Conservation (phyloP, 23 red algal species). For the Gracilaria vermiculophylla region DNA sequence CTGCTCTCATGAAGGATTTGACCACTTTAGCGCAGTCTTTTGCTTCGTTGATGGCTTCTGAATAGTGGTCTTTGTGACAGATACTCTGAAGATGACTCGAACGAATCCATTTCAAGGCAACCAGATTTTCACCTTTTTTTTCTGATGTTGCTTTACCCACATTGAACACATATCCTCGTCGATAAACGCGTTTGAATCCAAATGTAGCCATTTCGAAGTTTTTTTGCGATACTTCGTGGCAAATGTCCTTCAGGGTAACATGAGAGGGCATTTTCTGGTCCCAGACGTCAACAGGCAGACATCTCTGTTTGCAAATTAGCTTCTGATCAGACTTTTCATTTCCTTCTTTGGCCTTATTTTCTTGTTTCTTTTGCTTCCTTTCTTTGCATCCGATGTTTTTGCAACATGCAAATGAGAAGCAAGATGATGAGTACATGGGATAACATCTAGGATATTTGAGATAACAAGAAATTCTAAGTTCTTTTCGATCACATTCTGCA, state of each 20-base stretch:
- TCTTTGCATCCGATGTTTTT: not conserved
- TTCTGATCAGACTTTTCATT: not conserved
- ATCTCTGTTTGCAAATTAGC: not conserved
- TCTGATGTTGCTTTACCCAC: not conserved
- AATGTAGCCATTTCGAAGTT: not conserved
- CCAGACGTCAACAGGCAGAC: not conserved
- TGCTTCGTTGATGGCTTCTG: not conserved
- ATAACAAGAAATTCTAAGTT: too few species aligned
- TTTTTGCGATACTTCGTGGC: not conserved
- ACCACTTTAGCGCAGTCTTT: constrained; percentile 18
- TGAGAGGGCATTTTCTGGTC: not conserved
- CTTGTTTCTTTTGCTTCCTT: not conserved
- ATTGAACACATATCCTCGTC: not conserved
- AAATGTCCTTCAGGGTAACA: not conserved
- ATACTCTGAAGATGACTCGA: too few species aligned
- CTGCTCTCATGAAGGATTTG: not conserved
- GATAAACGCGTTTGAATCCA: not conserved
- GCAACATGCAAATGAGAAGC: not conserved
- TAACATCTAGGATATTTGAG: not conserved
- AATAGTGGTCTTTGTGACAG: not conserved
- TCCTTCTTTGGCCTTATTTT: not conserved
- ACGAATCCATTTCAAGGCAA: not conserved
- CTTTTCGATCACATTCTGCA: too few species aligned
- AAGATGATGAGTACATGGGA: not conserved
- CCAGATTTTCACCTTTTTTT: not conserved